Percentiles rank a stretch among this genome's conserved stretches.
Conservation (phyloP, 2,329 filamentous ascomycete species). For the Triangularia verruculosa region DNA sequence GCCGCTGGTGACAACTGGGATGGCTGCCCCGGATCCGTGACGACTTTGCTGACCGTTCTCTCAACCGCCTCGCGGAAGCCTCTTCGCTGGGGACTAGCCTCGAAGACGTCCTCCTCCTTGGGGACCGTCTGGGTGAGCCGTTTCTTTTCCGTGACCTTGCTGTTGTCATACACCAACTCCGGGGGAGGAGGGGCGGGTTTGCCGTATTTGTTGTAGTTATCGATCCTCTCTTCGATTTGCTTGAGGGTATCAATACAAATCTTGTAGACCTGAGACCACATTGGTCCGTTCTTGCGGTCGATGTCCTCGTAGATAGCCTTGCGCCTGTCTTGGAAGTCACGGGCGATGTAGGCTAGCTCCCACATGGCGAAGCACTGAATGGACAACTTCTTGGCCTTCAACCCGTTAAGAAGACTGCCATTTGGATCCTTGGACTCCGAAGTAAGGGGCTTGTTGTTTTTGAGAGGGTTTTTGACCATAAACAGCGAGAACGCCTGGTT, state of each 20-base stretch:
- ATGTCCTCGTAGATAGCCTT: conserved; percentile 84
- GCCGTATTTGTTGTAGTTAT: conserved; percentile 53
- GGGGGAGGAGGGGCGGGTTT: conserved; percentile 33
- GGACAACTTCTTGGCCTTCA: conserved; percentile 78
- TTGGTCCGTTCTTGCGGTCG: conserved; percentile 73
- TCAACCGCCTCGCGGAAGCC: conserved; percentile 45
- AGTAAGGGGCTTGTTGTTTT: conserved; percentile 80
- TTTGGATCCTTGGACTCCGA: conserved; percentile 87
- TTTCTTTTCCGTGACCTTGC: conserved; percentile 27
- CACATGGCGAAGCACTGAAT: conserved; percentile 85
- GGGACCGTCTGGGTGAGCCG: conserved; percentile 41
- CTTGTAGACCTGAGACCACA: conserved; percentile 75
- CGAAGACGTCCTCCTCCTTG: conserved; percentile 46
- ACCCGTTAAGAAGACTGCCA: conserved; percentile 77
- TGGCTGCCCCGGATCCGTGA: conserved; percentile 47
- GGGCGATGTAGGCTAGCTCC: conserved; percentile 80
- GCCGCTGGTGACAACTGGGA: conserved; percentile 34
- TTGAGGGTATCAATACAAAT: conserved; percentile 69
- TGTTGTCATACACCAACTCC: conserved; percentile 30
- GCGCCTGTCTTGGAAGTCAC: conserved; percentile 69
- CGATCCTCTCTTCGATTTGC: conserved; percentile 64
- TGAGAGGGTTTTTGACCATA: conserved; percentile 75
- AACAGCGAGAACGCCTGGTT: conserved; percentile 79
- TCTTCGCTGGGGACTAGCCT: conserved; percentile 34
- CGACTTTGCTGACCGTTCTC: conserved; percentile 43